A percentile compares a stretch with the other conserved stretches of the same genome.
phyloP scores from a whole-genome alignment of 2,329 filamentous ascomycete genomes.

The Anthostomella pinea region DNA sequence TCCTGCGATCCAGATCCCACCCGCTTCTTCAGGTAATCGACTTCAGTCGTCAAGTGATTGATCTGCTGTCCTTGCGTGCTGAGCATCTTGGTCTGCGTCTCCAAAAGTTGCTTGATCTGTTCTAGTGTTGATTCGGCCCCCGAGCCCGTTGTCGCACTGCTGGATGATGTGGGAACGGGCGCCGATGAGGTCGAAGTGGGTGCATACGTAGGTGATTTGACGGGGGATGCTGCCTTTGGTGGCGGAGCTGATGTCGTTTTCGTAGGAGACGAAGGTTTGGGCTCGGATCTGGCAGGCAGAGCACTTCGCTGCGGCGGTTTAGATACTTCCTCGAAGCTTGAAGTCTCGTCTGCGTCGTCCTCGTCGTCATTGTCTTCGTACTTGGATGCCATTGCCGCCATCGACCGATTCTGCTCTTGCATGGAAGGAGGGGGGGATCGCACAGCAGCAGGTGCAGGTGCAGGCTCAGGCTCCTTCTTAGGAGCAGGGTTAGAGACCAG shows the following conservation, averaged over 20 bases:
- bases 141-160: slow-evolving; percentile 37
- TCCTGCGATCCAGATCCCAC: slow-evolving; percentile 59
- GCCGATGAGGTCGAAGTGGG: slow-evolving; percentile 34
- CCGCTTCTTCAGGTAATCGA: slow-evolving; percentile 78
- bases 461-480: slow-evolving; percentile 52
- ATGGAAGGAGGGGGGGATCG: slow-evolving; percentile 64
- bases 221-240: slow-evolving; percentile 43
- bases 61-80: slow-evolving; percentile 76
- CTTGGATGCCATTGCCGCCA: slow-evolving; percentile 79
- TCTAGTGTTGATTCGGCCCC: slow-evolving; percentile 65
- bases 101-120: slow-evolving; percentile 75
- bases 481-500: slow-evolving; percentile 45
- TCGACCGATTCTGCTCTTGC: slow-evolving; percentile 83
- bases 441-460: slow-evolving; percentile 48
- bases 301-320: slow-evolving; percentile 66
- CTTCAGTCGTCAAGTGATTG: slow-evolving; percentile 64
- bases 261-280: slow-evolving; percentile 26
- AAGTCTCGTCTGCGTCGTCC: slow-evolving; percentile 62
- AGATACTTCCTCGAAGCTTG: slow-evolving; percentile 82
- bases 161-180: slow-evolving; percentile 35
- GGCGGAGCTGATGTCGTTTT: slow-evolving; percentile 37
- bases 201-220: slow-evolving; percentile 39
- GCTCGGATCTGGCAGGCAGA: slow-evolving; percentile 27
- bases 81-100: slow-evolving; percentile 75
- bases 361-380: slow-evolving; percentile 72